Evolutionary conservation across 2,329 filamentous ascomycete species (phyloP).

Genomic region (Didymella segeticola): DNA sequence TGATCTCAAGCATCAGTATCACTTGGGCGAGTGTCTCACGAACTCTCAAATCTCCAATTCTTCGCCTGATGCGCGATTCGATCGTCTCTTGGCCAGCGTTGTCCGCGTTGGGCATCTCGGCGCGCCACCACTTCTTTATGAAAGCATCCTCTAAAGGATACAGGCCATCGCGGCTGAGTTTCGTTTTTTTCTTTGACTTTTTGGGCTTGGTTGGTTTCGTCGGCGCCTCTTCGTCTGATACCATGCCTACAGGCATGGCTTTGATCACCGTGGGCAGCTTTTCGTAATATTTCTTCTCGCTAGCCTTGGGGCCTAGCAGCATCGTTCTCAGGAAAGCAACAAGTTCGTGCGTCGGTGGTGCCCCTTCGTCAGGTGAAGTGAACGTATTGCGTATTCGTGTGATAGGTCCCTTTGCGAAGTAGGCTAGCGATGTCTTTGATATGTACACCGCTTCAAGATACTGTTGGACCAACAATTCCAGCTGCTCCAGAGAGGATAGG

Average conservation of each 20-base stretch:
- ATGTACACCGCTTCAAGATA: slow-evolving; percentile 57
- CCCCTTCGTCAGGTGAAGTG: slow-evolving; percentile 66
- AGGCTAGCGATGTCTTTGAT: slow-evolving; percentile 75
- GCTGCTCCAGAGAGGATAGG: slow-evolving; percentile 51
- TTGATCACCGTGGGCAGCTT: slow-evolving; percentile 70
- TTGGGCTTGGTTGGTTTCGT: slow-evolving; percentile 46
- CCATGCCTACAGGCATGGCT: slow-evolving; percentile 56
- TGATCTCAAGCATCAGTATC: slow-evolving; percentile 77
- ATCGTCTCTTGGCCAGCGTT: slow-evolving; percentile 40
- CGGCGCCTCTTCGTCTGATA: slow-evolving; percentile 52
- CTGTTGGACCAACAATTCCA: slow-evolving; percentile 56
- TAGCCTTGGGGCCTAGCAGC: slow-evolving; percentile 68
- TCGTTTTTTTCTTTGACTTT: slow-evolving; percentile 55
- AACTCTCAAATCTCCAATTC: slow-evolving; percentile 70
- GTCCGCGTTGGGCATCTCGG: slow-evolving; percentile 49
- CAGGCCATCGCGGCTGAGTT: slow-evolving; percentile 70
- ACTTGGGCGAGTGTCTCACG: slow-evolving; percentile 82
- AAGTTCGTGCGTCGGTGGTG: slow-evolving; percentile 67
- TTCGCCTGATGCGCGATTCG: slow-evolving; percentile 64
- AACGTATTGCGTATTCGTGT: slow-evolving; percentile 77
- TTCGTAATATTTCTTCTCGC: slow-evolving; percentile 83
- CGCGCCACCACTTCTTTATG: slow-evolving; percentile 73
- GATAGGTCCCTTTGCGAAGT: slow-evolving; percentile 82
- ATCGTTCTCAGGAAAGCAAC: slow-evolving; percentile 73
- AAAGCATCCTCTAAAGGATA: slow-evolving; percentile 71